A percentile compares a stretch with the other conserved stretches of the same genome.
Conservation (phyloP, 202 grass and related monocot genomes). For the Digitaria exilis region DNA sequence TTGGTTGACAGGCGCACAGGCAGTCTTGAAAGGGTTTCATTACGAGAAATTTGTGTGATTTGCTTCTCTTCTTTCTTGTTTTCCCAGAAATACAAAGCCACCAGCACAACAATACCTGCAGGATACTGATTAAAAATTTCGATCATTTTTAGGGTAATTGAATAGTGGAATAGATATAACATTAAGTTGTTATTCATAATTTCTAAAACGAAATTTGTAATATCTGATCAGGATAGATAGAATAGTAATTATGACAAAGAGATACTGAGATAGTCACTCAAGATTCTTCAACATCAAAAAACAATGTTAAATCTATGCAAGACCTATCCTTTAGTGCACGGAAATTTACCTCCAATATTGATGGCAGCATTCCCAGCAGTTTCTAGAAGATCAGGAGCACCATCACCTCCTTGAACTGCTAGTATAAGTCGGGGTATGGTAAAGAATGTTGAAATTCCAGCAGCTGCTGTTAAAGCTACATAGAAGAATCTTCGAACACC, state of each 20-base stretch:
- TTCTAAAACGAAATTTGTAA: neutral
- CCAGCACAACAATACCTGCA: slow-evolving; percentile 88
- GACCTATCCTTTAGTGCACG: slow-evolving; percentile 24
- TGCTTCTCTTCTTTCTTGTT: slow-evolving; percentile 96
- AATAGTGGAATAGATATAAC: neutral
- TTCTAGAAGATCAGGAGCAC: slow-evolving; percentile 82
- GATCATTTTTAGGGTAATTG: slow-evolving; percentile 56
- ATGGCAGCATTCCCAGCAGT: slow-evolving; percentile 84
- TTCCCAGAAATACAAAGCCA: slow-evolving; percentile 95
- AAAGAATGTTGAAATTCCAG: slow-evolving; percentile 93
- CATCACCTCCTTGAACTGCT: slow-evolving; percentile 81
- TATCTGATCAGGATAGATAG: slow-evolving; percentile 12
- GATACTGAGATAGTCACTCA: slow-evolving; percentile 11
- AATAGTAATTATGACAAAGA: neutral
- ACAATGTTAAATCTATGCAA: slow-evolving; percentile 23
- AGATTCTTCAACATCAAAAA: neutral
- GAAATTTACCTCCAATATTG: slow-evolving; percentile 90
- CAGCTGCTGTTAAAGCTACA: slow-evolving; percentile 80
- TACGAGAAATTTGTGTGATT: slow-evolving; percentile 83
- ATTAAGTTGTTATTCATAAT: neutral
- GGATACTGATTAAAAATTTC: slow-evolving; percentile 79
- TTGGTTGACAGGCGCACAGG: slow-evolving; percentile 85
- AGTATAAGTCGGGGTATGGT: slow-evolving; percentile 85
- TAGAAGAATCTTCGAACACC: slow-evolving; percentile 98
- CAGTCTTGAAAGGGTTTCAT: slow-evolving; percentile 93